These are phyloP conservation scores for Rhizomucor miehei DNA, from an alignment of 371 early-diverging fungal species.

Conservation along the genomic window DNA sequence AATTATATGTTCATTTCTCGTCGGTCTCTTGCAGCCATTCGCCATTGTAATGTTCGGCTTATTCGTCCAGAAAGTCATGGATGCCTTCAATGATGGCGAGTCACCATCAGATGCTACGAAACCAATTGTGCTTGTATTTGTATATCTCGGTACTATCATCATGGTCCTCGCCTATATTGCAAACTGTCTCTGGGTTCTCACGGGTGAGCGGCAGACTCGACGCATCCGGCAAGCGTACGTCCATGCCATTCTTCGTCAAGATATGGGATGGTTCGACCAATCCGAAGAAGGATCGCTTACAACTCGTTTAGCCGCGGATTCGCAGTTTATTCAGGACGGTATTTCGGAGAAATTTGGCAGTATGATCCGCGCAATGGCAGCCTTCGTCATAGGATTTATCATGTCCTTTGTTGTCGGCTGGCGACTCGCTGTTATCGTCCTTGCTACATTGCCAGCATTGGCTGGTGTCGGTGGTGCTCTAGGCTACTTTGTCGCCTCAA, in stretches of 20 bases:
- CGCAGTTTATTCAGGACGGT: slow-evolving; percentile 77
- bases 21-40: slow-evolving; percentile 37
- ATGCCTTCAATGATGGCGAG: slow-evolving; percentile 4
- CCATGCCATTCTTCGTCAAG: slow-evolving; percentile 72
- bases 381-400: slow-evolving; percentile 75
- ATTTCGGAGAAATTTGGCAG: slow-evolving; percentile 79
- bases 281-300: slow-evolving; percentile 59
- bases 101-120: slow-evolving; percentile 2
- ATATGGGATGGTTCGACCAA: slow-evolving; percentile 73
- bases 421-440: slow-evolving; percentile 76
- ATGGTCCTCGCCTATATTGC: slow-evolving; percentile 16
- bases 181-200: slow-evolving; percentile 18
- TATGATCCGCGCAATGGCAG: slow-evolving; percentile 57
- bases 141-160: slow-evolving; percentile 18
- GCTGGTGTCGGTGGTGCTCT: slow-evolving; percentile 44
- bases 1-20: slow-evolving; percentile 16
- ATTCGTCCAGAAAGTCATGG: slow-evolving; percentile 18
- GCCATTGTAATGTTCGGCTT: slow-evolving; percentile 39
- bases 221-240: slow-evolving; percentile 63
- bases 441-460: slow-evolving; percentile 56
- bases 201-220: slow-evolving; percentile 16
- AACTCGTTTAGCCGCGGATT: slow-evolving; percentile 70
- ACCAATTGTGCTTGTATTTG: slow-evolving; percentile 19
- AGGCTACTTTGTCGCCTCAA: slow-evolving; percentile 52
- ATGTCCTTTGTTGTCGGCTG: slow-evolving; percentile 80